phyloP scores from a whole-genome alignment of 768 basidiomycete genomes.

The Termitomyces sp. region DNA sequence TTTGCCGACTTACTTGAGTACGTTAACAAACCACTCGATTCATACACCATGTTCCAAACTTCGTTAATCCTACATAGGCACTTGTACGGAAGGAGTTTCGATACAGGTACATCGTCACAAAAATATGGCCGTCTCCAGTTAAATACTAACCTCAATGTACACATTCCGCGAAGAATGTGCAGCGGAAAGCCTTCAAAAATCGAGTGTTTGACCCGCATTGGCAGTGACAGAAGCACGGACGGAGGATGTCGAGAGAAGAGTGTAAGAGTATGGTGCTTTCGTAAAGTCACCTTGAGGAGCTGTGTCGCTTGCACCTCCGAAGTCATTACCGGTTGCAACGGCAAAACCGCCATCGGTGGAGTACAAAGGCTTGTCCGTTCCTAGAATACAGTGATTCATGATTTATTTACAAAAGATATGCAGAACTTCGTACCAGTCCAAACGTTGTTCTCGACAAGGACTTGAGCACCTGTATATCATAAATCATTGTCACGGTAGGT shows the following conservation, averaged over 20 bases:
- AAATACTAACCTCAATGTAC: background rate
- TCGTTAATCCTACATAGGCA: background rate
- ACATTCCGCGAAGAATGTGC: background rate
- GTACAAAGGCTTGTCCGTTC: slow-evolving; percentile 37
- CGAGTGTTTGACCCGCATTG: slow-evolving; percentile 29
- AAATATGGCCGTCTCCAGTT: background rate
- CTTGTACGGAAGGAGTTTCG: background rate
- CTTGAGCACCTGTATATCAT: slow-evolving; percentile 33
- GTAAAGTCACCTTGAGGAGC: slow-evolving; percentile 32
- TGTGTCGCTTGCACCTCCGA: slow-evolving; percentile 29
- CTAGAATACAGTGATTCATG: slow-evolving; percentile 5
- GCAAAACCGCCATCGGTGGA: slow-evolving; percentile 39
- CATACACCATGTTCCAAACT: background rate
- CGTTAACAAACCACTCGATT: background rate
- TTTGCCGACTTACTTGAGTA: background rate
- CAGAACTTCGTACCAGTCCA: slow-evolving; percentile 30
- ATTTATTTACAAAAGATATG: background rate
- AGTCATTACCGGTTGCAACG: slow-evolving; percentile 36
- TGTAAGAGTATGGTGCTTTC: slow-evolving; percentile 32
- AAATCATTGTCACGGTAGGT: background rate
- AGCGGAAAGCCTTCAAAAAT: slow-evolving; percentile 20
- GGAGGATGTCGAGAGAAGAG: slow-evolving; percentile 23
- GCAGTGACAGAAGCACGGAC: slow-evolving; percentile 26
- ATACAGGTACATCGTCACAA: background rate
- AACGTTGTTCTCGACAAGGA: slow-evolving; percentile 46